A percentile compares a stretch with the other conserved stretches of the same genome.
phyloP scores from a whole-genome alignment of 2,329 filamentous ascomycete species.

The Colletotrichum tofieldiae region DNA sequence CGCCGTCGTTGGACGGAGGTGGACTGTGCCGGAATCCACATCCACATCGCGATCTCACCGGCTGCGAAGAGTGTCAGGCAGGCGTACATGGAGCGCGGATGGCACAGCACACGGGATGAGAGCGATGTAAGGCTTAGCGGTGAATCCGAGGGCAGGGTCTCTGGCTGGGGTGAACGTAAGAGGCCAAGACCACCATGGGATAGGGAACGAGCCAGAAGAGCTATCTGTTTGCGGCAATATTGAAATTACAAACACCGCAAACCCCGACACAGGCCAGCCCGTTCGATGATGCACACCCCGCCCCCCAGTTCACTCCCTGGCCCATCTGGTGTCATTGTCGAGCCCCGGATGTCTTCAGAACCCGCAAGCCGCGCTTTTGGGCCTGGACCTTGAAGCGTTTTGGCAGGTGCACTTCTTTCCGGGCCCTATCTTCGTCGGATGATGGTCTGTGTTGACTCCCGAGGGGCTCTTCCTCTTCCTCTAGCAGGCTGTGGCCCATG shows the following conservation, averaged over 20 bases:
- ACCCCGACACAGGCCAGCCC: neutral
- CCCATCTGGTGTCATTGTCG: conserved; percentile 12
- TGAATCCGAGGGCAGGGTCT: neutral
- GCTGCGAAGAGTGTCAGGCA: neutral
- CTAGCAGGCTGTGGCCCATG: conserved; percentile 5
- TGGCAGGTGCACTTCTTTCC: conserved; percentile 2
- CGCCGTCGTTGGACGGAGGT: neutral
- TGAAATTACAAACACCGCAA: conserved; percentile 23
- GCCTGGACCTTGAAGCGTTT: conserved; percentile 15
- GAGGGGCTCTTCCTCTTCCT: neutral
- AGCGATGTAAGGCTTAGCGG: conserved; percentile 41
- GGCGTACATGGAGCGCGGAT: conserved; percentile 18
- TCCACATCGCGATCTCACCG: neutral
- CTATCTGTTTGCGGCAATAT: conserved; percentile 41
- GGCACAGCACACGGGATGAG: conserved; percentile 9
- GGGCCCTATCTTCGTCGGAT: conserved; percentile 28
- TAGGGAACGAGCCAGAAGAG: conserved; percentile 9
- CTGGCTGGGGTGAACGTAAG: conserved; percentile 13
- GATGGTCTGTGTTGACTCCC: conserved; percentile 39
- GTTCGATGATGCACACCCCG: neutral
- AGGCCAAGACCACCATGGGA: conserved; percentile 16
- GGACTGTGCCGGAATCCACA: neutral
- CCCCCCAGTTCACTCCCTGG: neutral
- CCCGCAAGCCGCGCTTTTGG: conserved; percentile 6
- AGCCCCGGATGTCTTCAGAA: conserved; percentile 17